Percentiles rank a stretch among this genome's conserved stretches.
These are phyloP conservation scores for Melanogaster broomeanus DNA, from an alignment of 768 basidiomycete genomes.

Conservation along the genomic window DNA sequence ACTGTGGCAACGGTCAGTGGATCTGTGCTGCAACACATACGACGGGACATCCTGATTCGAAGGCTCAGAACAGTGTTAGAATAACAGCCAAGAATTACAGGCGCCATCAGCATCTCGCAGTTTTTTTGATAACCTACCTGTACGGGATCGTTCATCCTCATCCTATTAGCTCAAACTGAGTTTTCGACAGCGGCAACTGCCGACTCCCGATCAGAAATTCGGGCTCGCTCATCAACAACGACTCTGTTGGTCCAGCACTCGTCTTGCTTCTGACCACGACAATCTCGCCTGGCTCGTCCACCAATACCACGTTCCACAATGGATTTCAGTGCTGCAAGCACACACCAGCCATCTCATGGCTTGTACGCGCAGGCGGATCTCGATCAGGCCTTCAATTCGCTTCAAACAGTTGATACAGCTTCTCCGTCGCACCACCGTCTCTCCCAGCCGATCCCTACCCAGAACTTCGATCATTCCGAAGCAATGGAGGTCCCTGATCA, in stretches of 20 bases:
- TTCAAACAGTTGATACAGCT: conserved; percentile 40
- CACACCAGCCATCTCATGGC: conserved; percentile 37
- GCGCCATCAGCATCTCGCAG: conserved; percentile 9
- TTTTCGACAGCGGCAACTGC: conserved; percentile 47
- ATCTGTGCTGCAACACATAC: conserved; percentile 8
- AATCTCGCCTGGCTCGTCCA: conserved; percentile 46
- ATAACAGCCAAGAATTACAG: conserved; percentile 5
- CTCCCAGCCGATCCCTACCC: conserved; percentile 36
- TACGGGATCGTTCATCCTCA: conserved; percentile 28
- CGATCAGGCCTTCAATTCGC: conserved; percentile 55
- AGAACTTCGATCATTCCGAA: conserved; percentile 54
- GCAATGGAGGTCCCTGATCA: conserved; percentile 59
- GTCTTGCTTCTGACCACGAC: conserved; percentile 36
- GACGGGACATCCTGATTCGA: conserved; percentile 15
- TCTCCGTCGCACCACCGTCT: conserved; percentile 40
- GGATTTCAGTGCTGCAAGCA: conserved; percentile 48
- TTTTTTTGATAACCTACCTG: conserved; percentile 18
- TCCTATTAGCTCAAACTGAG: conserved; percentile 38
- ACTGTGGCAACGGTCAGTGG: conserved; percentile 15
- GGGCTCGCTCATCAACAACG: conserved; percentile 33
- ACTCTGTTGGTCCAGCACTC: conserved; percentile 32
- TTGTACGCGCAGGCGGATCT: conserved; percentile 59
- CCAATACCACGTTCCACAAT: conserved; percentile 53
- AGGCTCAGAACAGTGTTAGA: conserved; percentile 3
- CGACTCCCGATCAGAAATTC: conserved; percentile 63